Conservation (phyloP, 164 flowering plant genomes). For the Aristolochia fimbriata region DNA sequence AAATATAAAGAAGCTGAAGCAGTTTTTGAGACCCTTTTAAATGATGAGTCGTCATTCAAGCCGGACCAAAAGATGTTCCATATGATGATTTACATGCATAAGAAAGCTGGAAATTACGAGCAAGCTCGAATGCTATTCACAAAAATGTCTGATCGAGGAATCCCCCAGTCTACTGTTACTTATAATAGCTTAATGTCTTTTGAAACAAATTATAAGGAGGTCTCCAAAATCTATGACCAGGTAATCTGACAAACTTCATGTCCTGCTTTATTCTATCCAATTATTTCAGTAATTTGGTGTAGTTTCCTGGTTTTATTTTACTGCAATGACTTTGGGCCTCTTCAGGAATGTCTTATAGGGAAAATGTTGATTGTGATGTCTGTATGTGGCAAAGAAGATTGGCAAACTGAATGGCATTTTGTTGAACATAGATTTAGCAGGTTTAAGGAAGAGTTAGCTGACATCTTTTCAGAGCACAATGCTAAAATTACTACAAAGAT, state of each 20-base stretch:
- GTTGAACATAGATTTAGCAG: too few relatives aligned
- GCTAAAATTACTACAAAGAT: too few relatives aligned
- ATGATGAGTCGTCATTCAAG: constrained; percentile 48
- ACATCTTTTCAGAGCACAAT: too few relatives aligned
- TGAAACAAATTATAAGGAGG: constrained; percentile 88
- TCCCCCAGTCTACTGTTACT: constrained; percentile 71
- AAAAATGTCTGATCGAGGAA: constrained; percentile 70
- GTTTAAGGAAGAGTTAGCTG: too few relatives aligned
- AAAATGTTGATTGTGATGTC: too few relatives aligned
- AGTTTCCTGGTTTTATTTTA: too few relatives aligned
- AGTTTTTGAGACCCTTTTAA: constrained; percentile 54
- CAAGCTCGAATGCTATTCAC: constrained; percentile 72
- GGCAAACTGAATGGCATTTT: too few relatives aligned
- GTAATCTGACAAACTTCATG: constrained; percentile 22
- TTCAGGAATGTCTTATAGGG: too few relatives aligned
- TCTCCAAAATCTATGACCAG: constrained; percentile 80
- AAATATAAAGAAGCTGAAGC: constrained; percentile 88
- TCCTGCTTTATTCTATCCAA: neutral
- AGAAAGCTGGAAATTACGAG: constrained; percentile 68
- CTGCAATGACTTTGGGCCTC: too few relatives aligned
- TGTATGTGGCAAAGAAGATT: too few relatives aligned
- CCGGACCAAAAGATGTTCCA: constrained; percentile 98
- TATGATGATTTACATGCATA: constrained; percentile 96
- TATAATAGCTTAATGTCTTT: constrained; percentile 94
- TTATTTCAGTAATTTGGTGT: neutral